Evolutionary conservation across 2,329 filamentous ascomycete species (phyloP).

Genomic region (Incumbomyces lentus): DNA sequence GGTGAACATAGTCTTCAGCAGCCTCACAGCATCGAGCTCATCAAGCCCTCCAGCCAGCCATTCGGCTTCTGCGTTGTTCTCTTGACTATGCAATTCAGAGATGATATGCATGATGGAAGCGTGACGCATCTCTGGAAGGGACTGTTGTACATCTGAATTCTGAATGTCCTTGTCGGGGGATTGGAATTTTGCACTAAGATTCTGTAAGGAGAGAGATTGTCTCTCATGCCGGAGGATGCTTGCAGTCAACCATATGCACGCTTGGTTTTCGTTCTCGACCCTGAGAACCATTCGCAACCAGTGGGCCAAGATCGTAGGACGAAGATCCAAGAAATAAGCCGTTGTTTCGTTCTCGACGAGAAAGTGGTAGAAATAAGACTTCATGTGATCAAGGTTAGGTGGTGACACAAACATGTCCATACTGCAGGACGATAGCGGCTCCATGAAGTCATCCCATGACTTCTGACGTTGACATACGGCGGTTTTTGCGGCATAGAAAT

Average conservation of each 20-base stretch:
- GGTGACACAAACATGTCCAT: slow-evolving; percentile 2
- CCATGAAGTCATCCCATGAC: slow-evolving; percentile 6
- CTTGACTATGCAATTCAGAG: neutral
- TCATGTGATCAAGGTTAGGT: slow-evolving; percentile 1
- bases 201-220: neutral
- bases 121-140: slow-evolving; percentile 3
- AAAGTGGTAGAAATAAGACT: slow-evolving; percentile 3
- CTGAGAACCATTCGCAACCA: neutral
- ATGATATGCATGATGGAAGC: slow-evolving; percentile 1
- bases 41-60: slow-evolving; percentile 7
- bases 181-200: neutral
- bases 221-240: slow-evolving; percentile 4
- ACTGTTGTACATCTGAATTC: neutral
- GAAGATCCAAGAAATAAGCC: slow-evolving; percentile 1
- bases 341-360: neutral
- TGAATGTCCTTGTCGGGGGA: neutral
- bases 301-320: neutral
- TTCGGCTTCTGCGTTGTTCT: slow-evolving; percentile 6
- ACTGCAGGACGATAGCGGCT: slow-evolving; percentile 1
- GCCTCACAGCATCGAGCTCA: neutral
- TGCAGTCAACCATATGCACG: neutral
- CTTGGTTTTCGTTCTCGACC: neutral
- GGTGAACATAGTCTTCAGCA: slow-evolving; percentile 1
- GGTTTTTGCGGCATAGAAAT: neutral
- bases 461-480: neutral